phyloP scores from a whole-genome alignment of 306 rosid genomes.

The Inga oerstediana region DNA sequence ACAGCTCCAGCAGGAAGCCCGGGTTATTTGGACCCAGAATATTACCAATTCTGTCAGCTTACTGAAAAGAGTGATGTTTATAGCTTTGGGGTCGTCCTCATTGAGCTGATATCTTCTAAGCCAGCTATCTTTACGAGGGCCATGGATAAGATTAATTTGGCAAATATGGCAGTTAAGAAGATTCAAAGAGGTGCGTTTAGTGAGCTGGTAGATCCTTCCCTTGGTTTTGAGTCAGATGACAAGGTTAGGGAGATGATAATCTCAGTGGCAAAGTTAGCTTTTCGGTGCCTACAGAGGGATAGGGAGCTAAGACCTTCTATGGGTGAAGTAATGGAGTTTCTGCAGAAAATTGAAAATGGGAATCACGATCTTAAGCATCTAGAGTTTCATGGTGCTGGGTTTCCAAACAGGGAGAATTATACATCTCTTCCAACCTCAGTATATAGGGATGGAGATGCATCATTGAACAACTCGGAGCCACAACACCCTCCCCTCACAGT shows the following conservation, averaged over 20 bases:
- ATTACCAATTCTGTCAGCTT: slow-evolving; percentile 30
- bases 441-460: neutral
- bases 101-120: slow-evolving; percentile 72
- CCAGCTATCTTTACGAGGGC: slow-evolving; percentile 71
- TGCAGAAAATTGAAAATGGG: slow-evolving; percentile 27
- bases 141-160: slow-evolving; percentile 63
- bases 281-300: slow-evolving; percentile 39
- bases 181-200: slow-evolving; percentile 50
- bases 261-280: slow-evolving; percentile 41
- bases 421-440: neutral
- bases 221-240: slow-evolving; percentile 54
- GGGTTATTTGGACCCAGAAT: slow-evolving; percentile 48
- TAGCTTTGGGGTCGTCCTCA: slow-evolving; percentile 47
- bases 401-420: neutral
- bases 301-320: slow-evolving; percentile 43
- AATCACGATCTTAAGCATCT: neutral
- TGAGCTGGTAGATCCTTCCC: slow-evolving; percentile 60
- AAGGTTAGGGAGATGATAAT: slow-evolving; percentile 31
- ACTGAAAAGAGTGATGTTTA: slow-evolving; percentile 51
- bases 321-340: slow-evolving; percentile 26
- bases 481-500: slow-evolving; percentile 41
- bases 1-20: slow-evolving; percentile 50
- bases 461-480: slow-evolving; percentile 23
- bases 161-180: slow-evolving; percentile 62
- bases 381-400: neutral